Percentiles rank a stretch among this genome's conserved stretches.
Conservation (phyloP, 2,329 filamentous ascomycete genomes). For the Claviceps pazoutovae region DNA sequence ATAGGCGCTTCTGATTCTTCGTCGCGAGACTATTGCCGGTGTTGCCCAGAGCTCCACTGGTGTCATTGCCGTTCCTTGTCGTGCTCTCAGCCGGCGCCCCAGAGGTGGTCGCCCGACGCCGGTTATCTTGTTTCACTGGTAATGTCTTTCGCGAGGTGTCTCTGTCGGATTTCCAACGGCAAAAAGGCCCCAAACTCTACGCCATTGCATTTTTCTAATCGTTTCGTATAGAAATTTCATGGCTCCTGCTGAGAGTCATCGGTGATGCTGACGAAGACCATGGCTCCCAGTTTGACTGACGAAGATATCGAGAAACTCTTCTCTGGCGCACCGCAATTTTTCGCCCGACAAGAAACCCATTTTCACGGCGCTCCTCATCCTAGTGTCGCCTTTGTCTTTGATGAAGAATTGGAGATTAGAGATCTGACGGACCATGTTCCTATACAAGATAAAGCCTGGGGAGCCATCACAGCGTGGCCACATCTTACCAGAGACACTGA, state of each 20-base stretch:
- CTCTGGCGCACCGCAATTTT: conserved; percentile 63
- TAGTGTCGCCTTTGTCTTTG: conserved; percentile 53
- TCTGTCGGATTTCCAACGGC: not conserved
- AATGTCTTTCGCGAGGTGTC: not conserved
- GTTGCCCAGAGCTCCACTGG: not conserved
- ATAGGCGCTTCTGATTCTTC: not conserved
- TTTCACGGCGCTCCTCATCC: conserved; percentile 47
- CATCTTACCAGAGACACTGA: conserved; percentile 41
- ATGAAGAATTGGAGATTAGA: conserved; percentile 44
- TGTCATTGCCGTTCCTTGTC: not conserved
- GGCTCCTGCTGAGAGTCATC: conserved; percentile 14
- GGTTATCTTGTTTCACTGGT: not conserved
- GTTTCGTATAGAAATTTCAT: not conserved
- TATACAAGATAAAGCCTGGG: conserved; percentile 50
- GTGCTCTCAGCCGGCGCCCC: not conserved
- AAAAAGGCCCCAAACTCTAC: not conserved
- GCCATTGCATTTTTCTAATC: not conserved
- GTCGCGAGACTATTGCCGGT: not conserved
- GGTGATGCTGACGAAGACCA: conserved; percentile 39
- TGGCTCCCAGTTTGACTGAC: conserved; percentile 40
- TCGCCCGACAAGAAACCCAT: conserved; percentile 45
- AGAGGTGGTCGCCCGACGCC: not conserved
- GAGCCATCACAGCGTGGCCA: conserved; percentile 47
- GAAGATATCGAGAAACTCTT: conserved; percentile 55
- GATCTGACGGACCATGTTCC: conserved; percentile 52